Conservation (phyloP, 2,329 filamentous ascomycete genomes). For the Apiospora sp. region DNA sequence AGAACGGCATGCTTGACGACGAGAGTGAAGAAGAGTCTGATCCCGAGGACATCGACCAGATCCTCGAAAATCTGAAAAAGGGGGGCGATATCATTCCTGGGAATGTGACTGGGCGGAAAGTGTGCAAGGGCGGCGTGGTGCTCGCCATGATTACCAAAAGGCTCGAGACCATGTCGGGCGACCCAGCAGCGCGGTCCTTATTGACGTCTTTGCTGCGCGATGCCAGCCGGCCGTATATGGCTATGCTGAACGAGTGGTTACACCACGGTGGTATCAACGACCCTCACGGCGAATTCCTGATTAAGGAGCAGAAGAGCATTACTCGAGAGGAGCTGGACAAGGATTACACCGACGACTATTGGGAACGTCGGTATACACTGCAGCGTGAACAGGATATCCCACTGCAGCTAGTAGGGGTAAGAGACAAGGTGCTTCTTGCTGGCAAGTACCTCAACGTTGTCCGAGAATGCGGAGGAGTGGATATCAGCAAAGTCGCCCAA, state of each 20-base stretch:
- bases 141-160: conserved; percentile 85
- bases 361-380: conserved; percentile 97
- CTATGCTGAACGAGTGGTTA: conserved; percentile 98
- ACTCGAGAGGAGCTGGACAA: conserved; percentile 88
- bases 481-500: conserved; percentile 86
- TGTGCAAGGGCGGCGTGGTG: conserved; percentile 97
- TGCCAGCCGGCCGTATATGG: conserved; percentile 93
- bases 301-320: conserved; percentile 97
- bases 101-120: conserved; percentile 84
- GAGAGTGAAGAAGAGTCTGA: conserved; percentile 76
- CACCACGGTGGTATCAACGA: conserved; percentile 96
- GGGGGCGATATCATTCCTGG: conserved; percentile 83
- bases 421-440: conserved; percentile 92
- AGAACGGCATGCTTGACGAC: conserved; percentile 87
- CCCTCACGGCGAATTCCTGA: conserved; percentile 90
- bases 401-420: conserved; percentile 87
- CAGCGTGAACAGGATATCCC: conserved; percentile 84
- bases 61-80: conserved; percentile 87
- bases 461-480: conserved; percentile 93
- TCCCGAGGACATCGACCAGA: conserved; percentile 88
- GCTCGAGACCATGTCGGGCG: conserved; percentile 89
- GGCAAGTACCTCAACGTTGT: conserved; percentile 99
- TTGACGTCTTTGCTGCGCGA: conserved; percentile 85
- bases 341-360: conserved; percentile 99
- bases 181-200: conserved; percentile 84